phyloP scores from a whole-genome alignment of 306 rosid species.

The Prunus campanulata region DNA sequence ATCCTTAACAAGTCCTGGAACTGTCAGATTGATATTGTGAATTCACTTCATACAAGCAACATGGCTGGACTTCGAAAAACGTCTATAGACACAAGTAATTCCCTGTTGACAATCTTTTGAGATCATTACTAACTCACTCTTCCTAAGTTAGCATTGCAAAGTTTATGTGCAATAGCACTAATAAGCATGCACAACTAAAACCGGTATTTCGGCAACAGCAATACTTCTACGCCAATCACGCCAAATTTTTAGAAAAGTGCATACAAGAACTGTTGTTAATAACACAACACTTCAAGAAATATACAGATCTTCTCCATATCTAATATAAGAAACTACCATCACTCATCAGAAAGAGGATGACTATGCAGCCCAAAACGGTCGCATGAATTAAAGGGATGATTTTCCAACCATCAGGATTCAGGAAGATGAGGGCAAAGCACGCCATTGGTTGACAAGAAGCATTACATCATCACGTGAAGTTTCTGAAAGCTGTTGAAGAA shows the following conservation, averaged over 20 bases:
- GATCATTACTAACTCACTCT: neutral
- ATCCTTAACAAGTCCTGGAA: neutral
- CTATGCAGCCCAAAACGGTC: neutral
- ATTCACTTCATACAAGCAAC: neutral
- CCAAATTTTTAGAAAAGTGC: neutral
- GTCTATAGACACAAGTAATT: neutral
- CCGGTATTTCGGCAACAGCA: neutral
- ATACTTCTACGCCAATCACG: neutral
- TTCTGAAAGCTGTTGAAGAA: conserved; percentile 56
- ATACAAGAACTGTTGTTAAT: neutral
- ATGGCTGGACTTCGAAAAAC: neutral
- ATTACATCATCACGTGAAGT: conserved; percentile 55
- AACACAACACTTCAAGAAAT: neutral
- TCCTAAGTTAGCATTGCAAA: neutral
- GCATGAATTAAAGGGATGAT: neutral
- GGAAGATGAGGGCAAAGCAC: conserved; percentile 51
- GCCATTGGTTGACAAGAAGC: conserved; percentile 67
- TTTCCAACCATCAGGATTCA: conserved; percentile 41
- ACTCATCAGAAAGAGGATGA: neutral
- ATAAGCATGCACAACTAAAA: neutral
- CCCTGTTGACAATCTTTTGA: neutral
- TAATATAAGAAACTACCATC: neutral
- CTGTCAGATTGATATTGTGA: neutral
- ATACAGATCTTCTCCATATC: neutral
- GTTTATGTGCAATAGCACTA: neutral